Evolutionary conservation across 768 basidiomycete species (phyloP), one percentile per base, ranked within the genome.

Genomic region (Suillus sp.): DNA sequence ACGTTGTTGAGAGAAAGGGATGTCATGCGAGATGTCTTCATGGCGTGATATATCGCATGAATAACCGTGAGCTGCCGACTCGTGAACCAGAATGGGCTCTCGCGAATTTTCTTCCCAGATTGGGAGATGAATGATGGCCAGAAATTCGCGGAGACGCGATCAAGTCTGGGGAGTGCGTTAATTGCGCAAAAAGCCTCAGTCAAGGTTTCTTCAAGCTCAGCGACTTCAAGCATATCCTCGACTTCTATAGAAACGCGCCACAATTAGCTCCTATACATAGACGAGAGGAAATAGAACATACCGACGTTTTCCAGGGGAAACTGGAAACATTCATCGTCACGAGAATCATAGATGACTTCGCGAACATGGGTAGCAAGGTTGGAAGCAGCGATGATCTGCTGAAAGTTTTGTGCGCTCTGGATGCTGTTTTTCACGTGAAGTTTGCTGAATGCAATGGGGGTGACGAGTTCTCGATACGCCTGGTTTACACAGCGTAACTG

Each of bases 31-130:
- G 64, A 71, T 0, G 68, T 70, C 38, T 69, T 64, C 20, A 75
- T 64, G 22, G 69, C 65, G 58, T 67, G 35, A 27, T 76, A 67
- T 6, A 70, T 57, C 0, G 75, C 69, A 20, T 76, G 67, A 30
- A 72, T 53, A 4, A 75, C 62, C 1, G 66, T 38, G 35, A 70
- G 34, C 55, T 75, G 74, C 42, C 75, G 73, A 59, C 65, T 67
- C 38, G 74, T 66, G 57, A 76, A 75, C 74, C 74, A 75, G 51
- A 66, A 75, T 5, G 74, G 75, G 22, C 70, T 66, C 18, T 75
- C 75, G 20, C 59, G 70, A 9, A 70, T 47, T 51, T 75, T 73
- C 11, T 34, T 16, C 2, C 69, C 74, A 6, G 22, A 37, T 18
- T 71, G 67, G 8, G 73, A 70, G 27, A 58, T 60, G 64, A 75